These are phyloP conservation scores for Oryza meyeriana DNA, from an alignment of 176 grass and related monocot genomes.

Conservation along the genomic window DNA sequence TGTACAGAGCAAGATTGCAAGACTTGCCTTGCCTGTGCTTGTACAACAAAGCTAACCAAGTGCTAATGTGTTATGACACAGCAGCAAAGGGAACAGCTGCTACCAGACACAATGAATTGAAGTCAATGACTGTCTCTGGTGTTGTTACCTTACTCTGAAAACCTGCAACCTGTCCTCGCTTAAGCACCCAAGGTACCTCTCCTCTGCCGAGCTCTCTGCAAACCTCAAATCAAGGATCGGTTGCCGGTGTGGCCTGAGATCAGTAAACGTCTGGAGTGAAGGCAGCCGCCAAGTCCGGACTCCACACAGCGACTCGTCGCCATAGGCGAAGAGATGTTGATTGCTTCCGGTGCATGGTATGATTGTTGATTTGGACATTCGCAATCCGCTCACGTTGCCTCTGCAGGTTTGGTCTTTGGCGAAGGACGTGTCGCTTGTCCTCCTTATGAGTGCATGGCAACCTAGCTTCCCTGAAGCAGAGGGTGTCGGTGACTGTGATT, in stretches of 20 bases:
- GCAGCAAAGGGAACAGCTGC: neutral
- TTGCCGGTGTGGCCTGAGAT: constrained; percentile 58
- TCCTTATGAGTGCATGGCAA: constrained; percentile 57
- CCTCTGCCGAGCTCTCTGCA: constrained; percentile 26
- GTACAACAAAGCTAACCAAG: constrained; percentile 14
- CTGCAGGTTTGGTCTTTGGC: constrained; percentile 33
- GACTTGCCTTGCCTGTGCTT: neutral
- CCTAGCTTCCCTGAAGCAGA: constrained; percentile 58
- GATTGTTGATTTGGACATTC: constrained; percentile 80
- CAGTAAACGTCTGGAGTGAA: constrained; percentile 43
- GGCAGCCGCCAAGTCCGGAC: constrained; percentile 65
- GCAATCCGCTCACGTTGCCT: constrained; percentile 57
- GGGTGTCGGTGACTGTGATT: constrained; percentile 27
- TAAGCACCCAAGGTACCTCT: constrained; percentile 69
- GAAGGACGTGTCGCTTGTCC: constrained; percentile 34
- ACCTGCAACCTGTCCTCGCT: constrained; percentile 75
- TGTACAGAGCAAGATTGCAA: constrained; percentile 11
- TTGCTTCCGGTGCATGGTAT: constrained; percentile 32
- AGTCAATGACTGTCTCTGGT: neutral
- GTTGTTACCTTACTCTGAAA: constrained; percentile 34
- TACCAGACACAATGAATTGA: neutral
- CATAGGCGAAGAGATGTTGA: constrained; percentile 62
- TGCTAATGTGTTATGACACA: neutral
- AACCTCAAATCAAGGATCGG: constrained; percentile 90
- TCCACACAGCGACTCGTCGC: constrained; percentile 51